A percentile compares a stretch with the other conserved stretches of the same genome.
Evolutionary conservation across 768 basidiomycete species (phyloP).

Genomic region (Pleurotus tuoliensis): DNA sequence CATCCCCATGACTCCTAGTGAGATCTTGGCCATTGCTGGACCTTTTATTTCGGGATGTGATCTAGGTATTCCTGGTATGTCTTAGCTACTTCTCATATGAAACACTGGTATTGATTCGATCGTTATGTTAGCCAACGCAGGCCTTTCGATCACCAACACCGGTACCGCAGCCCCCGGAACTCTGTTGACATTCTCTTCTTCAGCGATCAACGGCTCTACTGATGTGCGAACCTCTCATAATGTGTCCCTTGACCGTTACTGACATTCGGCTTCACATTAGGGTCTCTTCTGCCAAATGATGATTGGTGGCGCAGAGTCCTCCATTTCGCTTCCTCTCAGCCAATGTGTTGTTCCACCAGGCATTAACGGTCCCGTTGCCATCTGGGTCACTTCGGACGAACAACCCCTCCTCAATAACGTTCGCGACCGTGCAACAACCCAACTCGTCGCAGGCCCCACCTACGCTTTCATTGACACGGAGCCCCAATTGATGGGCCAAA

Average conservation of each 20-base stretch:
- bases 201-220: slow-evolving; percentile 49
- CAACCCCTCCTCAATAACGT: slow-evolving; percentile 65
- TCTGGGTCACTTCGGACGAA: slow-evolving; percentile 63
- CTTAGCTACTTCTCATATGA: background rate
- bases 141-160: slow-evolving; percentile 61
- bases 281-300: slow-evolving; percentile 73
- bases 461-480: slow-evolving; percentile 63
- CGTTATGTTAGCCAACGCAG: slow-evolving; percentile 44
- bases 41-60: slow-evolving; percentile 70
- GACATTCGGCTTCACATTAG: slow-evolving; percentile 28
- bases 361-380: slow-evolving; percentile 70
- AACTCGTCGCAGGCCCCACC: slow-evolving; percentile 68
- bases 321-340: slow-evolving; percentile 56
- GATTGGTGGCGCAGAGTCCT: slow-evolving; percentile 50
- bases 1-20: slow-evolving; percentile 60
- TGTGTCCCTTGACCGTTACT: background rate
- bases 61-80: slow-evolving; percentile 51
- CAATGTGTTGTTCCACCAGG: slow-evolving; percentile 62
- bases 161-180: slow-evolving; percentile 56
- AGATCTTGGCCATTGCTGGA: slow-evolving; percentile 68
- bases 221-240: slow-evolving; percentile 29
- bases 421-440: slow-evolving; percentile 45
- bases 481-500: slow-evolving; percentile 46
- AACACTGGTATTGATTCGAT: background rate
- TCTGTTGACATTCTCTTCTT: slow-evolving; percentile 54